A percentile compares a stretch with the other conserved stretches of the same genome.
phyloP scores from a whole-genome alignment of 2,329 filamentous ascomycete genomes.

The Claviceps purpurea region DNA sequence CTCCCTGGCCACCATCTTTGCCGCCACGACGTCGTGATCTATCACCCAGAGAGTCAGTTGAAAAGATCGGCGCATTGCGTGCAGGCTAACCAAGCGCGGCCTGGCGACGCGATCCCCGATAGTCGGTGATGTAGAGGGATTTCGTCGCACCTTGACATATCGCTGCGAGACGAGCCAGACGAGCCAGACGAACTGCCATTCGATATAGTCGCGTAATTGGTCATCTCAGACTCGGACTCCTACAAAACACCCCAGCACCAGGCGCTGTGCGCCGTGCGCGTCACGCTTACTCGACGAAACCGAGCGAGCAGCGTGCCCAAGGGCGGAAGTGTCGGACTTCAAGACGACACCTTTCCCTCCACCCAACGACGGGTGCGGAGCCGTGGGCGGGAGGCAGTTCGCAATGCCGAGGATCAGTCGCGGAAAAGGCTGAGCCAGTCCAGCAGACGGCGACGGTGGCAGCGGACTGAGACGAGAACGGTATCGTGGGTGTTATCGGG shows the following conservation, averaged over 20 bases:
- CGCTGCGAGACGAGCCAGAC: conserved; percentile 26
- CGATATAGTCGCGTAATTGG: conserved; percentile 39
- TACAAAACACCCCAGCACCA: conserved; percentile 1
- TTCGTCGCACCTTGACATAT: conserved; percentile 34
- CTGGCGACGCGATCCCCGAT: not conserved
- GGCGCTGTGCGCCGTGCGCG: conserved; percentile 3
- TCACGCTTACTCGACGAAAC: not conserved
- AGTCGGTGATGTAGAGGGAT: too few species aligned
- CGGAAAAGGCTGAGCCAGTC: not conserved
- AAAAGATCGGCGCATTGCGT: not conserved
- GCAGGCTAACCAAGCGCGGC: not conserved
- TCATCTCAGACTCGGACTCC: conserved; percentile 28
- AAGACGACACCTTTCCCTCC: not conserved
- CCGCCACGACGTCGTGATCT: conserved; percentile 49
- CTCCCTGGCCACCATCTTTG: conserved; percentile 53
- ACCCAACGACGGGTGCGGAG: not conserved
- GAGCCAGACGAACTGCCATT: conserved; percentile 28
- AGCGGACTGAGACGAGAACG: not conserved
- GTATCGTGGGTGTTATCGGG: not conserved
- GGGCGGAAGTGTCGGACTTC: not conserved
- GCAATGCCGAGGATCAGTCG: not conserved
- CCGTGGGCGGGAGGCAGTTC: not conserved
- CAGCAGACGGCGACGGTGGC: not conserved
- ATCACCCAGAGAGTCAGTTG: conserved; percentile 4
- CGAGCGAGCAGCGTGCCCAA: too few species aligned